Percentiles rank a stretch among this genome's conserved stretches.
Conservation (phyloP, 257 asterid genomes). For the Rehmannia glutinosa region DNA sequence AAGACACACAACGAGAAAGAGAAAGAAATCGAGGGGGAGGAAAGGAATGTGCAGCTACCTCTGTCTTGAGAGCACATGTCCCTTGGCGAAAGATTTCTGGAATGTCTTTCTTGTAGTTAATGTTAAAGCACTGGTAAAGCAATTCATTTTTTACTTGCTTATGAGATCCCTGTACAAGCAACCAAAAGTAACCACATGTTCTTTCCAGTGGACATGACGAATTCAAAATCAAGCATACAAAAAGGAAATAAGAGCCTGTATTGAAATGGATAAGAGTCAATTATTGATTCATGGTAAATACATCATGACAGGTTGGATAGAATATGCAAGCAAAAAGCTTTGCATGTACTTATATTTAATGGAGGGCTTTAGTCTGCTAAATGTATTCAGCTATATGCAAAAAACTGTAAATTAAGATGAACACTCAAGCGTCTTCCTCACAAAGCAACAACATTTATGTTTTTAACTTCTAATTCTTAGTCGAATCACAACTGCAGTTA, state of each 20-base stretch:
- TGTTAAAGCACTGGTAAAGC: slow-evolving; percentile 63
- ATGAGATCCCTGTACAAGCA: slow-evolving; percentile 47
- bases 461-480: too few relatives aligned
- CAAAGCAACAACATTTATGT: not conserved
- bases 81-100: slow-evolving; percentile 87
- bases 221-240: not conserved
- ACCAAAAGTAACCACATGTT: not conserved
- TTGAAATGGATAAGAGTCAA: not conserved
- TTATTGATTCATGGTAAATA: not conserved
- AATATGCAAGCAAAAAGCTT: too few relatives aligned
- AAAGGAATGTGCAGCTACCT: slow-evolving; percentile 36
- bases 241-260: not conserved
- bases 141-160: slow-evolving; percentile 74
- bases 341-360: too few relatives aligned
- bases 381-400: too few relatives aligned
- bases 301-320: not conserved
- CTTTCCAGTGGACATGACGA: not conserved
- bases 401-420: not conserved
- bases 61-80: slow-evolving; percentile 64
- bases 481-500: not conserved
- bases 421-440: not conserved
- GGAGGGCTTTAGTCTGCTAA: too few relatives aligned
- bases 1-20: not conserved
- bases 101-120: slow-evolving; percentile 69
- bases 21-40: not conserved